Conservation (phyloP, 2,329 filamentous ascomycete species). For the Hymenoscyphus albidus region DNA sequence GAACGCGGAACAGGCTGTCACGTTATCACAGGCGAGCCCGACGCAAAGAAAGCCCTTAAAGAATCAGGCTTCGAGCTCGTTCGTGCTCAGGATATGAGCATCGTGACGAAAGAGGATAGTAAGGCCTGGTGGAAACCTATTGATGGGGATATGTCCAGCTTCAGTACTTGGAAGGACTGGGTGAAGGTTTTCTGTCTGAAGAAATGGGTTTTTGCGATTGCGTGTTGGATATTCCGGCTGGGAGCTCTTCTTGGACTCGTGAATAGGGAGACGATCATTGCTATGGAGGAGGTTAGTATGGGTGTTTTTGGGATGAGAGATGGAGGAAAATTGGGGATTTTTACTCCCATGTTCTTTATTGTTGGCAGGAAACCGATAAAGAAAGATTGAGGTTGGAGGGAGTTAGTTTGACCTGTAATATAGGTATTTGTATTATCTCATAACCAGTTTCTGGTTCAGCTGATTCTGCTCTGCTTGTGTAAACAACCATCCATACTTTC, state of each 20-base stretch:
- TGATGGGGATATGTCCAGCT: neutral
- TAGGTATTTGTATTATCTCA: too few species aligned
- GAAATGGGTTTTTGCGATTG: neutral
- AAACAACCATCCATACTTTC: too few species aligned
- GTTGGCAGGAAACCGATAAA: neutral
- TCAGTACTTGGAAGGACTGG: neutral
- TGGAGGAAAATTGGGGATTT: slow-evolving; percentile 4
- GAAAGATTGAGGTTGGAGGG: neutral
- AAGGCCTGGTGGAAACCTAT: slow-evolving; percentile 8
- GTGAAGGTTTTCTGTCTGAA: slow-evolving; percentile 6
- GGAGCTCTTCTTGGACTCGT: neutral
- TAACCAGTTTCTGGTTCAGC: too few species aligned
- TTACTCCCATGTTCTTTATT: slow-evolving; percentile 6
- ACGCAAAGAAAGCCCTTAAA: neutral
- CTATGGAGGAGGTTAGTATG: slow-evolving; percentile 7
- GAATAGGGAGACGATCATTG: neutral
- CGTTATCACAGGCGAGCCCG: neutral
- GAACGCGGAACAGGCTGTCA: slow-evolving; percentile 9
- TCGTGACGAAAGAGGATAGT: neutral
- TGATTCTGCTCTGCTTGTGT: too few species aligned
- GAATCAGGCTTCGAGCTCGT: neutral
- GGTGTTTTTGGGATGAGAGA: slow-evolving; percentile 10
- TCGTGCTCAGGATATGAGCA: neutral
- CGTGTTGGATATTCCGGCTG: neutral
- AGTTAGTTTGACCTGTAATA: neutral